phyloP scores from a whole-genome alignment of 352 stramenopile genomes.

The Pythium folliculosum region DNA sequence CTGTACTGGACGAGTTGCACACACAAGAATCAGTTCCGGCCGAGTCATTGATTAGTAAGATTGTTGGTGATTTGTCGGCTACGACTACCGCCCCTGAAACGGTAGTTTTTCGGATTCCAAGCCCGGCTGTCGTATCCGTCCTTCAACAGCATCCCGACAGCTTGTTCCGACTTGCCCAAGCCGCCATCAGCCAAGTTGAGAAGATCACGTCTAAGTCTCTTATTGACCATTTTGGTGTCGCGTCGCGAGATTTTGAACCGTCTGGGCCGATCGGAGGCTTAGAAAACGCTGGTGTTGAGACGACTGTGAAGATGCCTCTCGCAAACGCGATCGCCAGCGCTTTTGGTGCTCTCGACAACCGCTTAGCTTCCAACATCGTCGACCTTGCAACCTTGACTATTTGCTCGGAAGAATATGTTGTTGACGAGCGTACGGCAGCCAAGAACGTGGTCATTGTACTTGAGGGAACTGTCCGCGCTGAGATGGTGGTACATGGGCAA shows the following conservation, averaged over 20 bases:
- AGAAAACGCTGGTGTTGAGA: neutral
- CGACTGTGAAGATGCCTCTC: neutral
- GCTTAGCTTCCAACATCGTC: constrained; percentile 10
- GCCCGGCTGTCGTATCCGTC: constrained; percentile 46
- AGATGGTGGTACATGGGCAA: constrained; percentile 44
- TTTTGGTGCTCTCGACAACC: constrained; percentile 19
- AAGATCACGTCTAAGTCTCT: constrained; percentile 80
- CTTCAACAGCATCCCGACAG: constrained; percentile 64
- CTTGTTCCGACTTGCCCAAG: constrained; percentile 74
- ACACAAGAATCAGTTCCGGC: constrained; percentile 1
- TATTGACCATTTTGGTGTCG: constrained; percentile 80
- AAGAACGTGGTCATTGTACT: constrained; percentile 59
- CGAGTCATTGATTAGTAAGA: constrained; percentile 39
- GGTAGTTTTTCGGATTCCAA: constrained; percentile 66
- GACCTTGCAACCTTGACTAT: constrained; percentile 10
- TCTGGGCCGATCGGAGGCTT: constrained; percentile 30
- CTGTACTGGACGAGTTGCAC: constrained; percentile 45
- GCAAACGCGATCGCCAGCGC: neutral
- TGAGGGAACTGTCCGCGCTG: constrained; percentile 52
- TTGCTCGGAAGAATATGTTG: constrained; percentile 17
- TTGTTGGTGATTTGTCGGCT: constrained; percentile 61
- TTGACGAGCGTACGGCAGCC: constrained; percentile 13
- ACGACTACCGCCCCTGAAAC: constrained; percentile 47
- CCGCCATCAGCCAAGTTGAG: constrained; percentile 77
- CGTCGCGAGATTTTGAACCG: constrained; percentile 41